Percentiles rank a stretch among this genome's conserved stretches.
These are phyloP conservation scores for Boechera divaricarpa DNA, from an alignment of 345 rosid species.

Conservation along the genomic window DNA sequence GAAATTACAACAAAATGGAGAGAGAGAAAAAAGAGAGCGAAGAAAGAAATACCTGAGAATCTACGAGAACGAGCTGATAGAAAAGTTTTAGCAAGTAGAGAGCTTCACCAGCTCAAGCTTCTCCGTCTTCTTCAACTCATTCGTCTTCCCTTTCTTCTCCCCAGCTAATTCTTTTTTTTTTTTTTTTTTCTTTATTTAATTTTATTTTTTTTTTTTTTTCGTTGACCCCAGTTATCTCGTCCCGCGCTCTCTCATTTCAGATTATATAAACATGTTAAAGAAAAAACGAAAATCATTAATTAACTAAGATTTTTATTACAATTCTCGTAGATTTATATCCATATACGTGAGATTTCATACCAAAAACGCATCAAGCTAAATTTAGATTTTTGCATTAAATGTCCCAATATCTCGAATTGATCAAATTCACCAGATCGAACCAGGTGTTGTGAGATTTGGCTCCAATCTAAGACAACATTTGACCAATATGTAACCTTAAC, in stretches of 20 bases:
- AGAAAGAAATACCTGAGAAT: conserved; percentile 37
- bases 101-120: conserved; percentile 26
- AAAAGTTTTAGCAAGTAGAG: conserved; percentile 32
- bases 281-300: conserved; percentile 8
- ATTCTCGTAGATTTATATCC: conserved; percentile 1
- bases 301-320: conserved; percentile 3
- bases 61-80: conserved; percentile 2
- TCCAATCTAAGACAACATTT: background rate
- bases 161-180: background rate
- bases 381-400: conserved; percentile 22
- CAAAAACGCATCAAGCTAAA: background rate
- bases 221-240: conserved; percentile 18
- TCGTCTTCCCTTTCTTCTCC: conserved; percentile 34
- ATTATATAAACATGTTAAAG: conserved; percentile 23
- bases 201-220: conserved; percentile 1
- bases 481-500: too few relatives aligned
- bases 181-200: background rate
- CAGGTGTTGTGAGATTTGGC: conserved; percentile 4
- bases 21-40: background rate
- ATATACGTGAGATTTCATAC: conserved; percentile 29
- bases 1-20: conserved; percentile 5
- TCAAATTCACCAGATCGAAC: background rate
- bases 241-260: conserved; percentile 50
- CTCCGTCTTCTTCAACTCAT: conserved; percentile 39
- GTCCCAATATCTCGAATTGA: background rate